A percentile compares a stretch with the other conserved stretches of the same genome.
Conservation (phyloP, 306 rosid genomes). For the Acacia confusa region DNA sequence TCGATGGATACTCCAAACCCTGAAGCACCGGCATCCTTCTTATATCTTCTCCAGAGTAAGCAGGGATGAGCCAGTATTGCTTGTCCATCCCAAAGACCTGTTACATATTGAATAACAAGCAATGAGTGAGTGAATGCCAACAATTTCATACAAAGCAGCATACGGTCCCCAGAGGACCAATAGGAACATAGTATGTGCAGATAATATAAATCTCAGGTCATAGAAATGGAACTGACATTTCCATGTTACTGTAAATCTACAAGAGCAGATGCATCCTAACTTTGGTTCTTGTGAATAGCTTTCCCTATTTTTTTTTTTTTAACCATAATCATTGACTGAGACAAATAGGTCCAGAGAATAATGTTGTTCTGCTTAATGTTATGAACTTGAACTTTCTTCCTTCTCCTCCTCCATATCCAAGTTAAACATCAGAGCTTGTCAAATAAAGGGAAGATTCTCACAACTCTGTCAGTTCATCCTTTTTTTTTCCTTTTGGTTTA, state of each 20-base stretch:
- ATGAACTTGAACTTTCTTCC: not conserved
- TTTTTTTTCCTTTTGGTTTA: too few species aligned
- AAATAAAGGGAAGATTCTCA: not conserved
- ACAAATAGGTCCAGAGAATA: not conserved
- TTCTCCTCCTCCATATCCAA: not conserved
- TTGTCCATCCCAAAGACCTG: conserved; percentile 94
- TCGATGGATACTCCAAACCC: conserved; percentile 95
- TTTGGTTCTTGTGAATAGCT: not conserved
- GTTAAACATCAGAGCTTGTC: not conserved
- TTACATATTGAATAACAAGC: not conserved
- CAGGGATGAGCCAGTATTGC: conserved; percentile 90
- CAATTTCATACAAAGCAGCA: not conserved
- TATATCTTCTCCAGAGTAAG: conserved; percentile 89
- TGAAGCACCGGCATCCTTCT: conserved; percentile 91
- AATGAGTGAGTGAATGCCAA: not conserved
- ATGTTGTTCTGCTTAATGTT: not conserved
- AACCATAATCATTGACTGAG: not conserved
- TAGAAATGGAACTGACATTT: not conserved
- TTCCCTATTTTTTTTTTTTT: not conserved
- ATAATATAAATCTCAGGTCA: not conserved
- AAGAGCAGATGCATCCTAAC: not conserved
- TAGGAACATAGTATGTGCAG: not conserved
- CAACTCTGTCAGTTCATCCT: not conserved
- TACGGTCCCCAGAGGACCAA: not conserved
- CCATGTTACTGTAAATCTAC: not conserved